phyloP scores from a whole-genome alignment of 2,329 filamentous ascomycete species.

The Talaromyces islandicus region DNA sequence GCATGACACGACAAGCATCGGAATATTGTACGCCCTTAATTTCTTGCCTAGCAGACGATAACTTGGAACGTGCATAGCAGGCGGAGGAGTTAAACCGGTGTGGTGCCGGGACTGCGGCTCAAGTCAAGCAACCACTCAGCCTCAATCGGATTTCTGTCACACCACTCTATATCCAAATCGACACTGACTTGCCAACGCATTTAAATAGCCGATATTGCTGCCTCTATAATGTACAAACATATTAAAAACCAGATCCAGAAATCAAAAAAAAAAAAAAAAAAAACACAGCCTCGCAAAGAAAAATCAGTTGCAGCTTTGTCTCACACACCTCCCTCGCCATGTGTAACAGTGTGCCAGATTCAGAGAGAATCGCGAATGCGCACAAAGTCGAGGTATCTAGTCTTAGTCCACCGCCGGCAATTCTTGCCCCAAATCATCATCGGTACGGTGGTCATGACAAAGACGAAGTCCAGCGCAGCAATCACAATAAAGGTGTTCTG shows the following conservation, averaged over 20 bases:
- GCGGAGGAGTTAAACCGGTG: too few relatives aligned
- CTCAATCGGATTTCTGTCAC: too few relatives aligned
- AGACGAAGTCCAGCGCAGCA: slow-evolving; percentile 46
- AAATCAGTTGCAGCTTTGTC: neutral
- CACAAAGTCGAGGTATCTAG: slow-evolving; percentile 43
- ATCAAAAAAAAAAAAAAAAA: too few relatives aligned
- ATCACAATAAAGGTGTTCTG: slow-evolving; percentile 48
- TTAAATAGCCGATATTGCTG: neutral
- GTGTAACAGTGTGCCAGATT: too few relatives aligned
- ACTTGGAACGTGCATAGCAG: too few relatives aligned
- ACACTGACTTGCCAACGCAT: neutral
- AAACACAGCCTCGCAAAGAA: neutral
- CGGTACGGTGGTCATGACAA: slow-evolving; percentile 46
- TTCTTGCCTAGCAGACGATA: too few relatives aligned
- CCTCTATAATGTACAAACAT: neutral
- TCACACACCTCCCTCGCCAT: neutral
- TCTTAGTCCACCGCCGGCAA: slow-evolving; percentile 43
- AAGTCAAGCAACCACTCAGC: neutral
- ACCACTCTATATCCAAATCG: too few relatives aligned
- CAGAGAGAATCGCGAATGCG: slow-evolving; percentile 39
- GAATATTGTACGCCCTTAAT: too few relatives aligned
- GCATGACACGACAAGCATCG: too few relatives aligned
- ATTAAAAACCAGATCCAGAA: neutral
- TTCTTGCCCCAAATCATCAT: slow-evolving; percentile 52
- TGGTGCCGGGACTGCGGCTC: neutral